Evolutionary conservation across 768 basidiomycete species (phyloP), one percentile per base, ranked within the genome.

Genomic region (Goffeauzyma gilvescens): DNA sequence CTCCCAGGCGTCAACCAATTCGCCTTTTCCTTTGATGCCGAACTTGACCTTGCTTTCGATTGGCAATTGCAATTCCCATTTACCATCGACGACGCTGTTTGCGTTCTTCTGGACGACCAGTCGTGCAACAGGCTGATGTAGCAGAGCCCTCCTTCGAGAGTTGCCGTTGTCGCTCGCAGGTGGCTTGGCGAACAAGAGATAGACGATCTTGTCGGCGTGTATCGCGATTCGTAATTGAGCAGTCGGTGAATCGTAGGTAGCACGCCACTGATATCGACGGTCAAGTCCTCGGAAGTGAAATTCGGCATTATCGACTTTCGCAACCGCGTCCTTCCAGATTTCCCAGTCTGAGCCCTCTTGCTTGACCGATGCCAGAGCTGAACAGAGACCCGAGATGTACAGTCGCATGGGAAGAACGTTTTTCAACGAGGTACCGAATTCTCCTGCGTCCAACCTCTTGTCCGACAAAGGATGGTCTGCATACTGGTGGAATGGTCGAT

Each of bases 191-290:
- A 75, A 89, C 10, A 95, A 64, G 10, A 81, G 73, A 89, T 87
- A 93, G 61, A 89, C 81, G 1, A 81, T 75, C 46, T 76, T 76
- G 72, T 71, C 27, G 74, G 45, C 75, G 55, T 85, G 75, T 10
- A 95, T 69, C 40, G 74, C 70, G 13, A 93, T 71, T 55, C 89
- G 81, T 32, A 89, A 71, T 2, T 63, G 67, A 8, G 79, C 86
- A 2, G 69, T 60, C 0, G 78, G 67, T 0, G 82, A 81, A 51
- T 76, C 74, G 63, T 81, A 93, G 15, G 76, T 66, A 1, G 73
- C 82, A 18, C 73, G 75, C 89, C 89, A 95, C 24, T 78, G 74
- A 47, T 81, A 78, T 59, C 89, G 85, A 23, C 89, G 78, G 61
- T 81, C 85, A 30, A 81, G 70, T 50, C 81, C 79, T 13, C 78